Conservation (phyloP, 1,284 basidiomycete genomes). For the Melampsora medusae region DNA sequence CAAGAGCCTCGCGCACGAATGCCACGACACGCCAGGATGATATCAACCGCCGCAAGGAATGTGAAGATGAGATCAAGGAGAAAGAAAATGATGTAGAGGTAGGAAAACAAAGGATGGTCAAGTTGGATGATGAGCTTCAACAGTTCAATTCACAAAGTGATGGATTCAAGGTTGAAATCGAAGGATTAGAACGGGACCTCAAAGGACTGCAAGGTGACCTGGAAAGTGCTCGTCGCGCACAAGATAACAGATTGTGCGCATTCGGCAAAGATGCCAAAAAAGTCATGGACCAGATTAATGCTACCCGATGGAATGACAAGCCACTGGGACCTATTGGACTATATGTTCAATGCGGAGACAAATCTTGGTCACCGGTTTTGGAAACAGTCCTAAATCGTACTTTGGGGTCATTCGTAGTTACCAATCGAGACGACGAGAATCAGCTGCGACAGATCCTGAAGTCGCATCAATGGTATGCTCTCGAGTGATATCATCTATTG, state of each 20-base stretch:
- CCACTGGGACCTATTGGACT: conserved; percentile 85
- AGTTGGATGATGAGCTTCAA: background rate
- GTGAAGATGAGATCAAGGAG: background rate
- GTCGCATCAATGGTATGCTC: conserved; percentile 13
- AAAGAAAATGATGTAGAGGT: background rate
- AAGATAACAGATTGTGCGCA: conserved; percentile 2
- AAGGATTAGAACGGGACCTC: conserved; percentile 60
- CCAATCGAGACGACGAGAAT: conserved; percentile 67
- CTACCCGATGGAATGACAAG: conserved; percentile 53
- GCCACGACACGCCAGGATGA: conserved; percentile 25
- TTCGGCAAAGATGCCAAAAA: background rate
- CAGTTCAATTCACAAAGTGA: background rate
- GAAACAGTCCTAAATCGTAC: conserved; percentile 65
- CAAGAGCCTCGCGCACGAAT: conserved; percentile 15
- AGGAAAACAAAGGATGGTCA: background rate
- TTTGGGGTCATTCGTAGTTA: conserved; percentile 75
- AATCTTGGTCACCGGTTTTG: conserved; percentile 65
- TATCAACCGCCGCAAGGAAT: background rate
- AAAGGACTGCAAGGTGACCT: conserved; percentile 44
- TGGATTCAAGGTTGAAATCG: conserved; percentile 3
- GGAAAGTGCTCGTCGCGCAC: background rate
- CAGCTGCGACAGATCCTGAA: conserved; percentile 66
- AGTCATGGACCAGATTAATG: background rate
- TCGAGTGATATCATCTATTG: background rate
- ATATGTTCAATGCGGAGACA: conserved; percentile 65